Percentiles rank a stretch among this genome's conserved stretches.
phyloP scores from a whole-genome alignment of 371 early-diverging fungal species.

The Mycotypha africana region DNA sequence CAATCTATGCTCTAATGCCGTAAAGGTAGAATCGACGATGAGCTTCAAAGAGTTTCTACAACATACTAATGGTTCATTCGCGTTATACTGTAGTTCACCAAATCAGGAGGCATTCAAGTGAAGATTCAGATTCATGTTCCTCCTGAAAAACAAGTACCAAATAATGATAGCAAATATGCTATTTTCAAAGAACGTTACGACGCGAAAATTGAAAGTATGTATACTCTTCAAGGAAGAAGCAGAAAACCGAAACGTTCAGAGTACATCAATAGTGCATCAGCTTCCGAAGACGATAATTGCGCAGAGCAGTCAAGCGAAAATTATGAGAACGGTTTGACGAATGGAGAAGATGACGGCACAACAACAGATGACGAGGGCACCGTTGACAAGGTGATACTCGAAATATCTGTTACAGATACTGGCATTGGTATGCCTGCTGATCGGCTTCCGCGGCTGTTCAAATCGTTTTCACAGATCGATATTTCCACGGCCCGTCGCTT shows the following conservation, averaged over 20 bases:
- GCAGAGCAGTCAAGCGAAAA: slow-evolving; percentile 5
- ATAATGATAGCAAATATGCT: slow-evolving; percentile 3
- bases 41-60: slow-evolving; percentile 1
- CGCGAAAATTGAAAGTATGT: slow-evolving; percentile 41
- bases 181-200: slow-evolving; percentile 49
- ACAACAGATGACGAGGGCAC: slow-evolving; percentile 11
- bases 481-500: slow-evolving; percentile 53
- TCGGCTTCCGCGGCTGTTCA: slow-evolving; percentile 48
- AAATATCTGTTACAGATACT: slow-evolving; percentile 54
- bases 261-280: no score
- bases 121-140: slow-evolving; percentile 27
- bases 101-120: slow-evolving; percentile 36
- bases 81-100: slow-evolving; percentile 37
- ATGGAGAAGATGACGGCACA: slow-evolving; percentile 13
- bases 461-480: slow-evolving; percentile 56
- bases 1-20: slow-evolving; percentile 57
- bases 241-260: no score
- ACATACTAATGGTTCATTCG: neutral
- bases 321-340: slow-evolving; percentile 7
- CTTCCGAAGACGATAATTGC: no score
- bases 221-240: slow-evolving; percentile 11
- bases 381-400: slow-evolving; percentile 39
- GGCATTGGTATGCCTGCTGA: slow-evolving; percentile 58
- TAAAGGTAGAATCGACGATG: slow-evolving; percentile 31
- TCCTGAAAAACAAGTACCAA: neutral